Evolutionary conservation across 176 grass and related monocot species (phyloP).

Genomic region (Cenchrus fungigraminus): DNA sequence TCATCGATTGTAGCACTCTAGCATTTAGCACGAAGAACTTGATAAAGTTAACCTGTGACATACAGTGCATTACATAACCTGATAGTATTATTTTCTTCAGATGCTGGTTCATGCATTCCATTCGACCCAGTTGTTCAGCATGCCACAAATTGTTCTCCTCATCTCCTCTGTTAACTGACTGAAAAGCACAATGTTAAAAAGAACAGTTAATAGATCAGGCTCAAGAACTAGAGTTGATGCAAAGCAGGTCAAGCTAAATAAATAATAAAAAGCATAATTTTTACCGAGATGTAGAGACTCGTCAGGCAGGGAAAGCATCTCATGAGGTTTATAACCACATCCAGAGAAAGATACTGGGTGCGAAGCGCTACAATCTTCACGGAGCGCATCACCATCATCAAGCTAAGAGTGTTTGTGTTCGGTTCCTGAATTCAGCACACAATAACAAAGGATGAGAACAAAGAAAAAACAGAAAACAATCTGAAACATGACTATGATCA

Average conservation of each 20-base stretch:
- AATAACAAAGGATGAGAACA: background rate
- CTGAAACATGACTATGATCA: background rate
- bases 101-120: background rate
- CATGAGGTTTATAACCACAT: background rate
- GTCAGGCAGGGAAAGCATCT: background rate
- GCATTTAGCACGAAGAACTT: background rate
- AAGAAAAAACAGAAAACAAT: background rate
- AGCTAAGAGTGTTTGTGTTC: background rate
- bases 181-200: background rate
- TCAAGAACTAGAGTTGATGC: too few relatives aligned
- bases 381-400: background rate
- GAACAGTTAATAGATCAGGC: too few relatives aligned
- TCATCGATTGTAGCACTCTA: background rate
- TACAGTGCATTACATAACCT: background rate
- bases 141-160: background rate
- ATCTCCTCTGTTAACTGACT: background rate
- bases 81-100: background rate
- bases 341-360: background rate
- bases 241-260: background rate
- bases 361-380: background rate
- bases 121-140: background rate
- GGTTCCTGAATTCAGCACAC: background rate
- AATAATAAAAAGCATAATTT: background rate
- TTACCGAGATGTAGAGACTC: background rate
- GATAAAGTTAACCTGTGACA: background rate